Percentiles rank a stretch among this genome's conserved stretches.
Evolutionary conservation across 441 rosid species (phyloP).

Genomic region (Syzygium syzygioides): DNA sequence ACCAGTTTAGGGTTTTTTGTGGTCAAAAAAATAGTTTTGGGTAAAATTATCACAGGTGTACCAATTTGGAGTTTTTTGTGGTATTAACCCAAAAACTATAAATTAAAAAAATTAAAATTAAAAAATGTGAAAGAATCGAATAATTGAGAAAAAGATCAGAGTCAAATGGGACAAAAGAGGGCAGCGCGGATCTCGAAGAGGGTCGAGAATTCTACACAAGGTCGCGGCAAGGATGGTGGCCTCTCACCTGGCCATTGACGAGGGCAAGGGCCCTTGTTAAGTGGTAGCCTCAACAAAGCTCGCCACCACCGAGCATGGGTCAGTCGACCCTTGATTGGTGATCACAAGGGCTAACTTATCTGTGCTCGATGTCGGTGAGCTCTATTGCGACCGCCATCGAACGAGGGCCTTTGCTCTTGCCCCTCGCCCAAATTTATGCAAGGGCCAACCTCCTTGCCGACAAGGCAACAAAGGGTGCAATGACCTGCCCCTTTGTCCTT

Average conservation of each 20-base stretch:
- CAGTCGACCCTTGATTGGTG: no score
- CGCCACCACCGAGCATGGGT: no score
- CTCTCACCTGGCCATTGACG: not conserved
- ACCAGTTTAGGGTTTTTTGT: no score
- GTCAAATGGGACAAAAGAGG: not conserved
- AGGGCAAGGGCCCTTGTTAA: not conserved
- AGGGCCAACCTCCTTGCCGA: no score
- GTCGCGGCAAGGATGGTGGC: not conserved
- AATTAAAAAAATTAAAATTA: not conserved
- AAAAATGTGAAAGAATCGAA: no score
- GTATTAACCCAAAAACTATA: not conserved
- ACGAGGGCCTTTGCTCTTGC: no score
- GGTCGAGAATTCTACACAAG: not conserved
- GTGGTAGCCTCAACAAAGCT: not conserved
- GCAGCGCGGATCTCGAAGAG: not conserved
- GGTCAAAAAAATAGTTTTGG: no score
- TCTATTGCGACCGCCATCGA: not conserved
- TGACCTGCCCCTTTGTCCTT: no score
- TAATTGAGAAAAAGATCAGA: not conserved
- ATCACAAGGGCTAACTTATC: not conserved
- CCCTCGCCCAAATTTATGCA: no score
- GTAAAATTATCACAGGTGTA: no score
- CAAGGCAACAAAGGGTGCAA: no score
- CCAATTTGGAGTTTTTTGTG: no score
- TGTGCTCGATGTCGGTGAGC: fast-evolving